Evolutionary conservation across 257 asterid species (phyloP).

Genomic region (Rauvolfia tetraphylla): DNA sequence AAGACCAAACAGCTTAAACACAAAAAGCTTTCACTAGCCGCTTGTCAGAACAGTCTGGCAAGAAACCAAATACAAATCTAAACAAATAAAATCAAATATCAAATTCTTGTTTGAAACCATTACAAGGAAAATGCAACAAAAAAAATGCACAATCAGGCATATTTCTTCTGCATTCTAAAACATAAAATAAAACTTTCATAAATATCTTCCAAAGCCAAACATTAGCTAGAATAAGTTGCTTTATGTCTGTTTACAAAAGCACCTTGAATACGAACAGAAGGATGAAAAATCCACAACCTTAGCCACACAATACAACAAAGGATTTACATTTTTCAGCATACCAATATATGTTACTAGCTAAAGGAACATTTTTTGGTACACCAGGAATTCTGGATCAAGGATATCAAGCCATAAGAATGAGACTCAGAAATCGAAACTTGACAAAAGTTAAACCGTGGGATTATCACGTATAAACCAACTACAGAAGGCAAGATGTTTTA

Average conservation of each 20-base stretch:
- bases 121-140: not conserved
- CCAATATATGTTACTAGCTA: not conserved
- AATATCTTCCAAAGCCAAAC: not conserved
- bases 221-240: not conserved
- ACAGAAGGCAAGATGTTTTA: not conserved
- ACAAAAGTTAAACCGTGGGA: not conserved
- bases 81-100: not conserved
- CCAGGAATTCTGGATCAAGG: not conserved
- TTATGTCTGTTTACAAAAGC: not conserved
- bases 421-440: not conserved
- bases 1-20: not conserved
- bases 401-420: not conserved
- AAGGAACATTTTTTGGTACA: not conserved
- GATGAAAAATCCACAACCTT: not conserved
- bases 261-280: not conserved
- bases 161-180: not conserved
- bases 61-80: not conserved
- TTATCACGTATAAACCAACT: not conserved
- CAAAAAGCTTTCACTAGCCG: not conserved
- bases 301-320: not conserved
- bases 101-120: not conserved
- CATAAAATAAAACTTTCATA: not conserved
- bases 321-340: not conserved
- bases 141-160: not conserved
- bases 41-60: not conserved